These are phyloP conservation scores for Acacia pycnantha DNA, from an alignment of 331 rosid species.

Conservation along the genomic window DNA sequence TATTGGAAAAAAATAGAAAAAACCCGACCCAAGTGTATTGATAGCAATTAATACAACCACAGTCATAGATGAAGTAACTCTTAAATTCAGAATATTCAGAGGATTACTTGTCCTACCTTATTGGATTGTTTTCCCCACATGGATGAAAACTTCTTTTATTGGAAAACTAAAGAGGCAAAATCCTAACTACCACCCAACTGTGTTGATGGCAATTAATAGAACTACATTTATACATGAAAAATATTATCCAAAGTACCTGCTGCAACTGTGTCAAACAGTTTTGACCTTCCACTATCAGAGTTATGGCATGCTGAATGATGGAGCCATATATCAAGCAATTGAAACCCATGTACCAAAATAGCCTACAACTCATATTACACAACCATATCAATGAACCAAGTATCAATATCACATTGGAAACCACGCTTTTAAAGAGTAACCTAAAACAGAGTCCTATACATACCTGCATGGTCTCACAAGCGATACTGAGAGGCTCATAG, in stretches of 20 bases:
- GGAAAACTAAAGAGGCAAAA: neutral
- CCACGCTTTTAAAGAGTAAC: neutral
- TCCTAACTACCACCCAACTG: neutral
- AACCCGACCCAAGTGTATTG: too few species aligned
- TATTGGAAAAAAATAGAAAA: too few species aligned
- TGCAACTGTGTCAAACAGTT: conserved; percentile 59
- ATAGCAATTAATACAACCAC: too few species aligned
- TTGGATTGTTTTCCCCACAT: too few species aligned
- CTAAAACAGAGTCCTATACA: conserved; percentile 28
- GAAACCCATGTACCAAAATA: conserved; percentile 93
- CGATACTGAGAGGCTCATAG: too few species aligned
- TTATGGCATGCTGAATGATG: conserved; percentile 79
- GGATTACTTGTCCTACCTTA: too few species aligned
- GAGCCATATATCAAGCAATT: conserved; percentile 93
- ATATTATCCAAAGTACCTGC: conserved; percentile 54
- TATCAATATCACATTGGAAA: neutral
- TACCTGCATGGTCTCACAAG: neutral
- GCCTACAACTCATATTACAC: conserved; percentile 57
- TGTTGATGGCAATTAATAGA: neutral
- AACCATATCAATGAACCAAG: conserved; percentile 28
- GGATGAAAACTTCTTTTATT: too few species aligned
- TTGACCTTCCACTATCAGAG: conserved; percentile 56
- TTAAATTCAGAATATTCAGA: too few species aligned
- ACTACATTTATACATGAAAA: neutral
- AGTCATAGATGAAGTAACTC: too few species aligned